Evolutionary conservation across 768 basidiomycete genomes (phyloP), one percentile per base, ranked within the genome.

Genomic region (Lentinula aciculospora): DNA sequence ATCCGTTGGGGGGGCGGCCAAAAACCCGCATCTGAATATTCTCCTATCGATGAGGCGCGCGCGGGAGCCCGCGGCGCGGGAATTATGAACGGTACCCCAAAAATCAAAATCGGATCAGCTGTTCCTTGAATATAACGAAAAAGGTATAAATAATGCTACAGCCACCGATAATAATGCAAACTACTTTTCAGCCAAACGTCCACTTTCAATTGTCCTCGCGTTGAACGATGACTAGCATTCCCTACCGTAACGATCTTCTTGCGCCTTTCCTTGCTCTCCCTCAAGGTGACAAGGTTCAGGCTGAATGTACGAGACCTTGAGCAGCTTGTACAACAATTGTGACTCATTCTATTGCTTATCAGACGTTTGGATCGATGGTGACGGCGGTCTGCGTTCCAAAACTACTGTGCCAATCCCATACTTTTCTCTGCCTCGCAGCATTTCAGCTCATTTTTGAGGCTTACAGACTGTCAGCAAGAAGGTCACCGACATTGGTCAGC

Each of bases 281-380:
- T 64, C 96, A 98, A 74, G 94, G 94, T 53, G 86, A 85, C 25
- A 94, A 94, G 73, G 69, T 98, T 72, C 94, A 97, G 80, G 96
- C 96, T 44, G 96, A 98, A 74, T 92, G 90, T 92, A 69, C 40
- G 83, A 65, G n/a, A 9, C 23, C 48, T 49, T 57, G 57, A n/a
- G n/a, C 62, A 23, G 48, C 29, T 42, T 51, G 58, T 48, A 23
- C 47, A 48, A 44, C 57, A 63, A 61, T 65, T 62, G 55, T 58
- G 59, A 61, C 56, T 56, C 49, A 61, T 60, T 40, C 59, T 58
- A 51, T 45, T 56, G 46, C 62, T 45, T 60, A 56, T 40, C 71
- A 98, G 94, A 98, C 73, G 89, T 98, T 76, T 98, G 96, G 96
- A 87, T 98, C 71, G 96, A 98, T 70, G 95, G 95, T 61, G 89